Base-by-base conservation (phyloP, 2,329 filamentous ascomycete species). In the Colletotrichum paranaense region DNA sequence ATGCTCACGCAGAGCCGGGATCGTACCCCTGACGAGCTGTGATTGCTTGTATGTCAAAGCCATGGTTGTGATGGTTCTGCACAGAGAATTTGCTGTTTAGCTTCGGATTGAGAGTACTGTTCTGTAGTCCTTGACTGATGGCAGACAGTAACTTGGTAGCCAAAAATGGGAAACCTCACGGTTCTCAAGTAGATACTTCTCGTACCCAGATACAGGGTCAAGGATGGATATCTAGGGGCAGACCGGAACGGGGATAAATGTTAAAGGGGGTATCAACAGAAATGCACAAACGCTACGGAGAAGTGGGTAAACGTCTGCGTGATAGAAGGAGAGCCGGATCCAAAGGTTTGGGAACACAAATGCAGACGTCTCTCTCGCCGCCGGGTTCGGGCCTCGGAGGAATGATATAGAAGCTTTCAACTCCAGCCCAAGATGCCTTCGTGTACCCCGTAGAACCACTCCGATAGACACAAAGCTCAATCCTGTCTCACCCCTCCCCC, bases 1-100 rank as follows among this genome's bases (percentile, higher is more conserved):
- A 79, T 94, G 90, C 74, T 92, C 86, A 26, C 88, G 87, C 3
- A 95, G 87, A 42, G 92, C 88, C 2, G 93, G 93, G 72, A 94
- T 89, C 6, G 93, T 95, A 64, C 91, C 87, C 81, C 91, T 92
- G 82, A 95, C 91, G 78, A 92, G 87, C 64, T 88, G 84, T 70
- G 89, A 86, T 83, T 95, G 92, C 62, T 86, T 82, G 76, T 85
- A 84, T 59, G 85, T 86, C 75, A 90, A 83, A 38, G 81, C 78
- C 82, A 84, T 84, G 77, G 26, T 7, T 57, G 46, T 42, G 72
- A 52, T 32, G 38, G 9, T 70, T 9, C n/a, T 26, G 49, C 16
- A 14, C 38, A 16, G n/a, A n/a, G 53, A 46, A 46, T 11, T 32
- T 56, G 53, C 3, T 62, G 22, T 9, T 38, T 58, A 24, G 28